Evolutionary conservation across 2,329 filamentous ascomycete genomes (phyloP), one percentile per base, ranked within the genome.

Genomic region (Venturia pyrina): DNA sequence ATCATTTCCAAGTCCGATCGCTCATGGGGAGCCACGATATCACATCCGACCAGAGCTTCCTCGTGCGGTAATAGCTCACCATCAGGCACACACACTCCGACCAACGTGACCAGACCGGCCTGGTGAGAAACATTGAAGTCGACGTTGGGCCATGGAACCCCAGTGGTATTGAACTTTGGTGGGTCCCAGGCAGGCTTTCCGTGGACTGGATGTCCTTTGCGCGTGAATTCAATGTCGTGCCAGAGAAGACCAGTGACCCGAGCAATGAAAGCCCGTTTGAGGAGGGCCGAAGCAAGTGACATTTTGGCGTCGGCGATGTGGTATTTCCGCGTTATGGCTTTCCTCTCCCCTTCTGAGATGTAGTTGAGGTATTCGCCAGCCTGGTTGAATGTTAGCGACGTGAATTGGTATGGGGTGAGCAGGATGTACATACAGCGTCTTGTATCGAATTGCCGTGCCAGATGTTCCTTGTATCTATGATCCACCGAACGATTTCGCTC

Each of bases 121-220:
- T 93, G 90, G 75, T 93, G 90, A 59, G 85, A 88, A 65, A 93
- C 83, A 75, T 93, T 93, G 81, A 93, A 93, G 68, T 88, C 85
- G 46, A 87, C 75, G 73, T 21, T 63, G 44, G 32, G 53, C 64
- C 63, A 69, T 64, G 32, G 66, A 17, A 59, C 53, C 37, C 71
- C 71, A 15, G 67, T 77, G 70, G 69, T 77, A 59, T 65, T 69
- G 73, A 15, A 70, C 70, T 8, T 74, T 73, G 77, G 66, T 67
- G 77, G 69, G 70, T 83, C 75, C 66, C 82, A 77, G 73, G 79
- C 75, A 68, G 81, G 78, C 79, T 83, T 82, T 34, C 80, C 80
- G 66, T 82, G 79, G 66, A 78, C 78, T 28, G 77, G 79, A 70
- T 74, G 76, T 67, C 78, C 86, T 80, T 75, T 79, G 32, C 86